These are phyloP conservation scores for Fusarium paranaense DNA, from an alignment of 2,329 filamentous ascomycete species.

Conservation along the genomic window DNA sequence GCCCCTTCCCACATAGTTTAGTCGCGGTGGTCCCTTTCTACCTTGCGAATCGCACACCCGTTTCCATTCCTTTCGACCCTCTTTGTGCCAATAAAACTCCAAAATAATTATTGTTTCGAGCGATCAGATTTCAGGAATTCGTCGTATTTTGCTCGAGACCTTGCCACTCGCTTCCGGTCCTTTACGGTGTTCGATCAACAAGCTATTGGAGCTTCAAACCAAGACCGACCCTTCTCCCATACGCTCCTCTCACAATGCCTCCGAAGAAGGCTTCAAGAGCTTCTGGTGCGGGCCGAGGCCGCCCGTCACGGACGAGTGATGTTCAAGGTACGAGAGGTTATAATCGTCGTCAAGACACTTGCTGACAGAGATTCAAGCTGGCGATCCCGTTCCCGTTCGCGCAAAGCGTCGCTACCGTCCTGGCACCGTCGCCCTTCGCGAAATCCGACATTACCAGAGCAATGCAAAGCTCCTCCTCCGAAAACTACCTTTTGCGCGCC, in stretches of 20 bases:
- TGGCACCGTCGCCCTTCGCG: conserved; percentile 87
- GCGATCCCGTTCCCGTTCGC: conserved; percentile 75
- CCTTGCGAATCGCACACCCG: conserved; percentile 7
- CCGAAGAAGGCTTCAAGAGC: conserved; percentile 25
- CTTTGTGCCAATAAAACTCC: background rate
- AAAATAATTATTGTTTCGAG: conserved; percentile 13
- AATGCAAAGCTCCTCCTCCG: conserved; percentile 87
- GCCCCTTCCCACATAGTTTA: conserved; percentile 4
- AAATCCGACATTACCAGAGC: conserved; percentile 92
- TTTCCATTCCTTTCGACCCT: conserved; percentile 8
- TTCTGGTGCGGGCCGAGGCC: conserved; percentile 28
- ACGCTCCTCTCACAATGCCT: conserved; percentile 38
- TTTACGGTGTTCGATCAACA: conserved; percentile 9
- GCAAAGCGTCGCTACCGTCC: conserved; percentile 76
- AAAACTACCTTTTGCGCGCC: conserved; percentile 83
- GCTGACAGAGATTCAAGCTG: conserved; percentile 63
- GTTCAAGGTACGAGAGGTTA: conserved; percentile 53
- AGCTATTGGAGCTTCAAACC: conserved; percentile 8
- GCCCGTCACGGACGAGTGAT: conserved; percentile 52
- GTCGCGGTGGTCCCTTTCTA: conserved; percentile 35
- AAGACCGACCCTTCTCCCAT: background rate
- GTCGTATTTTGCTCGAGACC: conserved; percentile 13
- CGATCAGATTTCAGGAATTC: background rate
- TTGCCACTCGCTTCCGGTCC: conserved; percentile 1
- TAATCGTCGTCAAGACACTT: background rate